Percentiles rank a stretch among this genome's conserved stretches.
Evolutionary conservation across 2,329 filamentous ascomycete species (phyloP).

Genomic region (Penicillium vulpinum): DNA sequence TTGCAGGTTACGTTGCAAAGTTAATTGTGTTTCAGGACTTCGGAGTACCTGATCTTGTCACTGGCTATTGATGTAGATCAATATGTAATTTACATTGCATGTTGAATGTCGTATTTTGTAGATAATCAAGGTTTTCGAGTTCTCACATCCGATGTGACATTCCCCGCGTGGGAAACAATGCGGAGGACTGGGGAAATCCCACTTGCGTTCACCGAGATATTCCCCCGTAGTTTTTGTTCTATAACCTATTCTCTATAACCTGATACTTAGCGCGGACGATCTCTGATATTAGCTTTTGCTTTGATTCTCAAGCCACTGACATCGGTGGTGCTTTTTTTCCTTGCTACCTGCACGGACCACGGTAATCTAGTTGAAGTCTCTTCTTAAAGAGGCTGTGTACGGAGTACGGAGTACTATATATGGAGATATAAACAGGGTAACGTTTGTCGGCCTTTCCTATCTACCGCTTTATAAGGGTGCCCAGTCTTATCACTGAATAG

Average conservation of each 20-base stretch:
- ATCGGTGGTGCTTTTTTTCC: background rate
- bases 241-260: too few species aligned
- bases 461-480: too few species aligned
- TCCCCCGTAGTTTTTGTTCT: background rate
- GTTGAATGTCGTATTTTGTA: too few species aligned
- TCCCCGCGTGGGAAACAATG: conserved; percentile 8
- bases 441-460: too few species aligned
- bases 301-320: conserved; percentile 6
- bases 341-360: background rate
- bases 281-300: background rate
- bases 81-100: background rate
- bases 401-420: background rate
- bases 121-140: background rate
- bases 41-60: background rate
- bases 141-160: background rate
- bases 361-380: background rate
- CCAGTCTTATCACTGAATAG: too few species aligned
- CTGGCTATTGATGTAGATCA: background rate
- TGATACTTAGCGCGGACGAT: background rate
- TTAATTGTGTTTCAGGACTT: background rate
- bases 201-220: conserved; percentile 3
- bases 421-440: background rate
- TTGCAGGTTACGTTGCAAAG: background rate
- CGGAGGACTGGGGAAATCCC: conserved; percentile 7
- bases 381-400: too few species aligned